Conservation (phyloP, 139 green algal genomes). For the Pseudopediastrum boryanum region DNA sequence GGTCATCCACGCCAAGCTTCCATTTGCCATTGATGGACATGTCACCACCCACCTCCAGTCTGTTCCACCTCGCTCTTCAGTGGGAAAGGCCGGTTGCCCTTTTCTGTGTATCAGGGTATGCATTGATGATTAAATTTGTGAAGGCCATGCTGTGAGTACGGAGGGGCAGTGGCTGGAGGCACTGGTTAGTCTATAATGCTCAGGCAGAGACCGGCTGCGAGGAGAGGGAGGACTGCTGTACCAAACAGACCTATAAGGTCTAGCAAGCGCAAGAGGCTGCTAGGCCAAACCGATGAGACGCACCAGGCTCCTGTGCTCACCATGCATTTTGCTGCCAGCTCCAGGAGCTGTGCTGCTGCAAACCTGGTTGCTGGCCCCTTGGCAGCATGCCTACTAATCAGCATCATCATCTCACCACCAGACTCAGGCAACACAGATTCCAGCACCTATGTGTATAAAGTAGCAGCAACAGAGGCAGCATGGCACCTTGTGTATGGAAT, state of each 20-base stretch:
- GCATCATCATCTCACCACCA: constrained; percentile 6
- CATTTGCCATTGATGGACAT: too few species aligned
- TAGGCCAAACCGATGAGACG: not conserved
- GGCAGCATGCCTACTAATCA: constrained; percentile 14
- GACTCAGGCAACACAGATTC: constrained; percentile 22
- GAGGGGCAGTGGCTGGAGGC: not conserved
- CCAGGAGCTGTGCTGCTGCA: constrained; percentile 17
- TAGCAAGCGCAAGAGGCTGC: not conserved
- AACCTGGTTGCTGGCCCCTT: constrained; percentile 10
- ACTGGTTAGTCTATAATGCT: not conserved
- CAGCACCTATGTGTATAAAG: too few species aligned
- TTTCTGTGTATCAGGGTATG: too few species aligned
- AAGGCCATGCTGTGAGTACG: not conserved
- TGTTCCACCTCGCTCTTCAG: too few species aligned
- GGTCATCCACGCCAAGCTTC: too few species aligned
- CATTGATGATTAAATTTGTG: not conserved
- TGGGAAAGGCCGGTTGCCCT: too few species aligned
- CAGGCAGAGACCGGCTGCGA: not conserved
- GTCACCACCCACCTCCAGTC: too few species aligned
- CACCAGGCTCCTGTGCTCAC: constrained; percentile 3
- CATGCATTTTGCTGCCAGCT: constrained; percentile 17
- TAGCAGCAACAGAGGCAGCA: not conserved
- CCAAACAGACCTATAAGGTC: not conserved
- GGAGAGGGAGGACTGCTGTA: not conserved
- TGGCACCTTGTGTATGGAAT: not conserved